Evolutionary conservation across 2,329 filamentous ascomycete genomes (phyloP), one percentile per base, ranked within the genome.

Genomic region (Ambrosiella xylebori): DNA sequence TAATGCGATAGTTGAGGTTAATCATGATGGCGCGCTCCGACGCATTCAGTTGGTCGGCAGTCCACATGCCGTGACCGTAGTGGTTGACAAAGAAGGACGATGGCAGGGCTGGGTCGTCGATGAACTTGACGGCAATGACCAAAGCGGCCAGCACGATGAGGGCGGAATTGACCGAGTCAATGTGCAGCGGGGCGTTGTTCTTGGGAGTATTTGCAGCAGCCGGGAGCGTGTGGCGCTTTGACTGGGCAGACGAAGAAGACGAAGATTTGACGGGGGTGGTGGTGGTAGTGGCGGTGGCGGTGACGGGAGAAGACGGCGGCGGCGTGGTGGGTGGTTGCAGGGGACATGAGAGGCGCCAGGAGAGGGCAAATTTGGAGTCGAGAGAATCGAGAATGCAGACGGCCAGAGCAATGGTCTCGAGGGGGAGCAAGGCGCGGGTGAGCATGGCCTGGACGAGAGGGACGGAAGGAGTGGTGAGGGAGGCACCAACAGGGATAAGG

Each of bases 321-420:
- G 57, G 57, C 5, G 51, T 57, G 54, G 58, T 36, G 58, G 57
- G 53, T 13, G 62, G 66, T 61, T 61, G 66, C 62, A 81, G 69
- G 0, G 81, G 80, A 63, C 78, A 82, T 2, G 74, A 73, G 58
- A 78, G 71, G 19, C 82, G 77, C 81, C 81, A 85, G 59, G 71
- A 74, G 39, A 79, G 74, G 52, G 80, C 78, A 66, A 85, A 85
- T 60, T 76, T 78, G 53, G 75, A 74, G 67, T 78, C 76, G 61
- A 85, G 73, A 45, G 80, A 81, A 65, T 85, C 82, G 63, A 85
- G 74, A 54, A 85, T 79, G 71, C 80, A 83, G 44, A 82, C 80
- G 40, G 80, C 81, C 41, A 85, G 71, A 50, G 81, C 81, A 52
- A 85, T 72, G 27, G 76, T 80, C 65, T 84, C 79, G 65, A 80